These are phyloP conservation scores for Massarina eburnea DNA, from an alignment of 2,329 filamentous ascomycete species.

Conservation along the genomic window DNA sequence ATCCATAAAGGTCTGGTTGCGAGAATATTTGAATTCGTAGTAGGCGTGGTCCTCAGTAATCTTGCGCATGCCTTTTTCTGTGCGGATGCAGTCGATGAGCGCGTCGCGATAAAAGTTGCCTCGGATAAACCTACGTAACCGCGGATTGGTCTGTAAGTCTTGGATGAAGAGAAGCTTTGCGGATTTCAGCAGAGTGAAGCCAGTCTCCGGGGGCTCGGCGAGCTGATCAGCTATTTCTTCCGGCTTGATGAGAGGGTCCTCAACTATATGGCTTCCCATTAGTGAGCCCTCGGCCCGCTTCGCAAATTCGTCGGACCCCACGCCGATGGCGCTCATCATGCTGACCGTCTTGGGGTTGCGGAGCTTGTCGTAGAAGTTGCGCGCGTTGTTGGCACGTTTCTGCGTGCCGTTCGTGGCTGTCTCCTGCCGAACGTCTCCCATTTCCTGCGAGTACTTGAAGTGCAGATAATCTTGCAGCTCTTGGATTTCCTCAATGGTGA, in stretches of 20 bases:
- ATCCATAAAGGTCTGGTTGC: conserved; percentile 81
- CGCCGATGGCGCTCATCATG: conserved; percentile 86
- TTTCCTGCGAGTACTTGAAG: conserved; percentile 83
- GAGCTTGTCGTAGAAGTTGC: conserved; percentile 79
- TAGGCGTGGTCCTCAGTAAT: conserved; percentile 96
- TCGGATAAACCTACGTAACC: conserved; percentile 85
- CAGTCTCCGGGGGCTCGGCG: conserved; percentile 54
- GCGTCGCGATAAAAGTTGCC: conserved; percentile 81
- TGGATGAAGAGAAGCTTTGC: conserved; percentile 89
- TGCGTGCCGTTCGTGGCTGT: conserved; percentile 67
- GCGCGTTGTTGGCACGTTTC: conserved; percentile 79
- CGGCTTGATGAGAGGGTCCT: conserved; percentile 78
- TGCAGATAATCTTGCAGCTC: conserved; percentile 96
- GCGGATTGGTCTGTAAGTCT: conserved; percentile 83
- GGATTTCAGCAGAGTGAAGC: conserved; percentile 72
- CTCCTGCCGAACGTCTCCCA: conserved; percentile 75
- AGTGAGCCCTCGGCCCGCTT: conserved; percentile 80
- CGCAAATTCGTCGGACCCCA: conserved; percentile 84
- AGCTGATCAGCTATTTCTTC: conserved; percentile 85
- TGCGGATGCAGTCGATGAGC: conserved; percentile 82
- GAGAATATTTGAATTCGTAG: conserved; percentile 96
- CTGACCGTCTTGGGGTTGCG: conserved; percentile 77
- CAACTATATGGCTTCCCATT: conserved; percentile 65
- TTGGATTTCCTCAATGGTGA: conserved; percentile 91
- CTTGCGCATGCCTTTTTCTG: conserved; percentile 88